Base-by-base conservation (phyloP, 768 basidiomycete genomes). In the Cantharellus cinnabarinus region DNA sequence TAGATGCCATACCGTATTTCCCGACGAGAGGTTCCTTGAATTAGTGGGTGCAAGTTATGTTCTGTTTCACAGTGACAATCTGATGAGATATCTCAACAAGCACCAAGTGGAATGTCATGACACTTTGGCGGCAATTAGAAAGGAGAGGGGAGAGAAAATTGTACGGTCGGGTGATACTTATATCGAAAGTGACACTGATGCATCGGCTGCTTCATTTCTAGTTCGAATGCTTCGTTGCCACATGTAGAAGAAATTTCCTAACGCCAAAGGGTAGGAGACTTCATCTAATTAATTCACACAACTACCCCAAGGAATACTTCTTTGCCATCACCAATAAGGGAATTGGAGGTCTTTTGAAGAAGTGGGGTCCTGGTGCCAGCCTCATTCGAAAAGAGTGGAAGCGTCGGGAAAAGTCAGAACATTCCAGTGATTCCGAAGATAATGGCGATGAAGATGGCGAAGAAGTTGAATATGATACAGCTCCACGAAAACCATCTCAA, bases 291-390 rank as follows among this genome's bases (percentile, higher is more conserved):
- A 76, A 82, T 64, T 78, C 74, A 10, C 90, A 94, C 65, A 79
- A 76, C 56, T 94, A 83, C 66, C 89, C 89, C 3, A 87, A 87
- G 66, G 79, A 90, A 66, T 94, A 83, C 69, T 93, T 89, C 70
- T 94, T 93, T 67, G 79, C 85, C 20, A 83, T 94, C 20, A 90
- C 87, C 14, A 91, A 91, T 70, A 89, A 86, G 67, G 90, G 90
- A 29, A 79, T 90, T 7, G 88, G 87, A 7, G 85, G 83, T 2
- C 71, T 90, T 15, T 68, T 89, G 59, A 78, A 79, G 67, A 78
- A 73, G 65, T 89, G 86, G 85, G 88, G 88, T 5, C 84, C 85
- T 60, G 88, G 87, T 3, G 88, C 79, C 3, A 88, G 84, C 64
- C 74, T 90, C 71, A 73, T 89, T 58, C 75, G 88, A 42, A 77